Evolutionary conservation across 1,139 yeast genomes (phyloP), one percentile per base, ranked within the genome.

Genomic region (Yamadazyma spencermartinsiae): DNA sequence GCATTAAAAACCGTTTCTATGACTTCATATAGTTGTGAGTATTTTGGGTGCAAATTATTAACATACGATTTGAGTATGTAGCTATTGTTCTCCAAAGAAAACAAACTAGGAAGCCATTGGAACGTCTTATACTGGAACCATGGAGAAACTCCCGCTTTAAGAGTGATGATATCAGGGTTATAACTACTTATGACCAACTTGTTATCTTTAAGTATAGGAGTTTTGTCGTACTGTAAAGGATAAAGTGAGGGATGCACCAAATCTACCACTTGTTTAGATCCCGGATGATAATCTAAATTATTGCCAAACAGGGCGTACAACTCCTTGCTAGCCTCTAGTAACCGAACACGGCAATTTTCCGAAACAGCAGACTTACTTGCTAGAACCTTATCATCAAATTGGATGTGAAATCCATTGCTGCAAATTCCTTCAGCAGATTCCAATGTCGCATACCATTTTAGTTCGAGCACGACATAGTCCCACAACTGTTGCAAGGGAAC

Each of bases 161-260:
- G 53, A 20, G 43, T 38, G 11, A 34, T 13, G 20, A 55, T 46
- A 15, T 44, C 40, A 2, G 47, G 43, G 12, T 30, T 33, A 34
- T 40, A 55, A 25, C 49, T 31, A 7, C 39, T 26, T 6, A 38
- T 34, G 8, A 19, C 13, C 14, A 15, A 12, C n/a, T 33, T 20
- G 7, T 31, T 41, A 10, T 37, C 43, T 7, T 23, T 35, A 1
- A 47, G 31, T 11, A 61, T 45, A 1, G 67, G 64, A 4, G 72
- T 65, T 10, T 40, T 52, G 0, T 62, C 68, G 38, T 67, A 70
- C 34, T 57, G 61, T 6, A 69, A 47, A 0, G 72, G 72, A 40
- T 58, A 69, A 35, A 70, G 52, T 13, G 74, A 68, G 7, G 76
- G 76, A 44, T 71, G 74, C 4, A 70, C 71, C 25, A 70, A 52